Base-by-base conservation (phyloP, 352 stramenopile species). In the Phytopythium litorale region DNA sequence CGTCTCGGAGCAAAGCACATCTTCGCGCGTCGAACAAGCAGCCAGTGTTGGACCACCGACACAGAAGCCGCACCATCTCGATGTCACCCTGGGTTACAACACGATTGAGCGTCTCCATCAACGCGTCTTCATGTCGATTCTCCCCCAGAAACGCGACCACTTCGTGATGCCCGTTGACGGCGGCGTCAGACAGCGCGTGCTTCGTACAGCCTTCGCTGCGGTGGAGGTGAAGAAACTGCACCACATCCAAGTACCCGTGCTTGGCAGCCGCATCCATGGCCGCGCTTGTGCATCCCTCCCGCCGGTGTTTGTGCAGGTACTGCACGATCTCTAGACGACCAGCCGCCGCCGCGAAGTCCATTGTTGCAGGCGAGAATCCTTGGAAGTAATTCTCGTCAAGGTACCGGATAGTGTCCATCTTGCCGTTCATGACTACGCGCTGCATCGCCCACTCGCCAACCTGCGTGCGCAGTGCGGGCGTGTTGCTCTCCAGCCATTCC, bases 241-340 rank as follows among this genome's bases (percentile, higher is more conserved):
- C 70, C 0, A 78, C 56, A 0, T 72, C 60, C 5, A 75, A 30
- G 32, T 78, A 58, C 13, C 67, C 67, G 32, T 71, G 42, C 19
- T 49, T 73, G 7, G 71, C 56, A 18, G 71, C 71, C 21, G 67
- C 67, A 28, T 78, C 67, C 71, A 78, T 78, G 5, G 71, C 67
- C 51, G 72, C 59, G 13, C 57, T 58, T 2, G 67, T 73, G 56
- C 64, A 78, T 12, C 67, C 64, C 33, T 73, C 71, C 0, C 18
- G 63, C 4, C 67, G 49, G 48, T 73, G 52, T n/a, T 66, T 56
- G 13, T 78, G 64, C n/a, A 78, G 48, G 56, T 64, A 78, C 46
- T 63, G 58, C 55, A 75, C 64, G 3, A 78, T 60, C 1, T 70
- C 59, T 32, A 78, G 45, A 40, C 71, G 51, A 0, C 71, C 67